Evolutionary conservation across 257 asterid species (phyloP).

Genomic region (Nicotiana benthamiana): DNA sequence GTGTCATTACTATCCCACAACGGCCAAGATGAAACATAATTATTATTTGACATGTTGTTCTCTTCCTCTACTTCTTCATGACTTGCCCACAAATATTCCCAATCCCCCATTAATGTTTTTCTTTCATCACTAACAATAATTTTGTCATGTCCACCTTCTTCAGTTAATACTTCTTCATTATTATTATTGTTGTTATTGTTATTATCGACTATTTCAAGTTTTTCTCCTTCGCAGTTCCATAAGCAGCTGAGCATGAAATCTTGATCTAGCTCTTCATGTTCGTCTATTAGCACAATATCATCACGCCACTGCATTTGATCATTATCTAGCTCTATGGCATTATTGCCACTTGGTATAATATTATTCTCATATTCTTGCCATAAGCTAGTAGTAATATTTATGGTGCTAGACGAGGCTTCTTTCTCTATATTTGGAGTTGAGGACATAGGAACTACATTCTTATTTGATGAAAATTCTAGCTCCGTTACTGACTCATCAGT

Average conservation of each 20-base stretch:
- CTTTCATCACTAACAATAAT: background rate
- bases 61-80: conserved; percentile 10
- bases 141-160: background rate
- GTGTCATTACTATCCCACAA: conserved; percentile 18
- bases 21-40: conserved; percentile 11
- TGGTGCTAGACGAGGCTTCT: conserved; percentile 7
- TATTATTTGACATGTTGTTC: background rate
- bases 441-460: conserved; percentile 15
- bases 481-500: background rate
- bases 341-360: background rate
- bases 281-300: conserved; percentile 3
- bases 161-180: background rate
- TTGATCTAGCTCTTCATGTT: background rate
- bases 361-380: too few relatives aligned
- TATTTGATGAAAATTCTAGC: background rate
- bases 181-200: background rate
- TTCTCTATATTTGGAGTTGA: conserved; percentile 34
- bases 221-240: background rate
- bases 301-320: conserved; percentile 12
- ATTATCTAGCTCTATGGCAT: background rate
- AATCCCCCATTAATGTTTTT: background rate
- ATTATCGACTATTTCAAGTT: background rate
- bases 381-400: too few relatives aligned
- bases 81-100: background rate
- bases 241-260: background rate